A percentile compares a stretch with the other conserved stretches of the same genome.
These are phyloP conservation scores for Boletus fagicola DNA, from an alignment of 768 basidiomycete genomes.

Conservation along the genomic window DNA sequence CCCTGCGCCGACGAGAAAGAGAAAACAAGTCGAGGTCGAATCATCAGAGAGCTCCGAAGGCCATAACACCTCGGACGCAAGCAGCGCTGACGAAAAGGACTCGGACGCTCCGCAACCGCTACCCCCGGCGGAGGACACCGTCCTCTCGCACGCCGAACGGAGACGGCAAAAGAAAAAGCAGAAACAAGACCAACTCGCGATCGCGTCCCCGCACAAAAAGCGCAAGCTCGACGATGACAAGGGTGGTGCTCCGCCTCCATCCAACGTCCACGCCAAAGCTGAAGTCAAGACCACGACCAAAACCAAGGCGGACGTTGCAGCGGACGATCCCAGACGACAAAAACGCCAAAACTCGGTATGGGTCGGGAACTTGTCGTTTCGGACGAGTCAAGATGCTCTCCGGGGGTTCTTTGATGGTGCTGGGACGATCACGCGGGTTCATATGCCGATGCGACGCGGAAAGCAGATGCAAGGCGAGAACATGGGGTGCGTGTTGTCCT, in stretches of 20 bases:
- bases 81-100: conserved; percentile 9
- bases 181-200: conserved; percentile 21
- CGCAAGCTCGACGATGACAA: conserved; percentile 40
- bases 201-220: conserved; percentile 38
- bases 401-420: conserved; percentile 65
- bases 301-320: not conserved
- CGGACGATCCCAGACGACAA: conserved; percentile 20
- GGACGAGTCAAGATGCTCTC: conserved; percentile 76
- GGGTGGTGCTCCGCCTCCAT: not conserved
- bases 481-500: conserved; percentile 60
- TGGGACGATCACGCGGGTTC: conserved; percentile 74
- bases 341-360: conserved; percentile 87
- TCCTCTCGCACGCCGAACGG: conserved; percentile 74
- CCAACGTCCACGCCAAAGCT: not conserved
- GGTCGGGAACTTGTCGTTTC: conserved; percentile 94
- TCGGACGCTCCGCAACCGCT: conserved; percentile 4
- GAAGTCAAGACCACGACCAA: not conserved
- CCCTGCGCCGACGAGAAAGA: conserved; percentile 25
- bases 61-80: conserved; percentile 21
- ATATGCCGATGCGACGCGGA: conserved; percentile 81
- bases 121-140: conserved; percentile 31
- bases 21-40: conserved; percentile 21
- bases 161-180: conserved; percentile 57
- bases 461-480: conserved; percentile 60
- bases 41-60: conserved; percentile 24